Conservation (phyloP, 2,329 filamentous ascomycete genomes). For the Dactylella cylindrospora region DNA sequence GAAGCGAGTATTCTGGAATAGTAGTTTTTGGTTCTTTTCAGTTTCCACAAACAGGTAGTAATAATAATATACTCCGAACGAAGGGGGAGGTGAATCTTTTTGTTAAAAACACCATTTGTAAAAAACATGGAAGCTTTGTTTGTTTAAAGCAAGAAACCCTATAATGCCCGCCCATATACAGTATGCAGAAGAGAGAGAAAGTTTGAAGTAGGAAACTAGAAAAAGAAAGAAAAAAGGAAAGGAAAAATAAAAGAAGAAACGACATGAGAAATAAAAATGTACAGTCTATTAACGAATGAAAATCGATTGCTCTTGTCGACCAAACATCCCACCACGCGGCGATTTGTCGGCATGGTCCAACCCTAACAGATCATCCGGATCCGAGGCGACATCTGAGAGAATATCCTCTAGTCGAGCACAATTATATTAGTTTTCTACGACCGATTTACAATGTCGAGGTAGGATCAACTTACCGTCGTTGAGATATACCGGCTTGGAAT, state of each 20-base stretch:
- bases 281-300: conserved; percentile 46
- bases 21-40: background rate
- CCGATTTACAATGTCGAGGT: background rate
- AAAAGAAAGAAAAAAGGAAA: conserved; percentile 1
- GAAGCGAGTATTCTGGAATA: no score
- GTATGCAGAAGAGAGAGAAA: no score
- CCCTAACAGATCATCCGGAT: conserved; percentile 65
- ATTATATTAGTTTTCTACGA: conserved; percentile 39
- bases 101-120: conserved; percentile 5
- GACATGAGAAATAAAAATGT: background rate
- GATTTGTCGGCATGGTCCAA: conserved; percentile 67
- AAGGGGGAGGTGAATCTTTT: background rate
- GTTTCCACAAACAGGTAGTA: background rate
- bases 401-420: conserved; percentile 59
- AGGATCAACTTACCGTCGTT: conserved; percentile 70
- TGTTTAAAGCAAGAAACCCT: no score
- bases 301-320: conserved; percentile 48
- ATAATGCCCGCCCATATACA: no score
- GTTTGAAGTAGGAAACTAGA: background rate
- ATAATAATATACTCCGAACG: background rate
- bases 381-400: conserved; percentile 58
- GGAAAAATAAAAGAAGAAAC: background rate
- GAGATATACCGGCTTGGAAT: conserved; percentile 77
- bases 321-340: conserved; percentile 46
- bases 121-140: no score